These are phyloP conservation scores for Curvularia lunata DNA, from an alignment of 2,329 filamentous ascomycete genomes.

Conservation along the genomic window DNA sequence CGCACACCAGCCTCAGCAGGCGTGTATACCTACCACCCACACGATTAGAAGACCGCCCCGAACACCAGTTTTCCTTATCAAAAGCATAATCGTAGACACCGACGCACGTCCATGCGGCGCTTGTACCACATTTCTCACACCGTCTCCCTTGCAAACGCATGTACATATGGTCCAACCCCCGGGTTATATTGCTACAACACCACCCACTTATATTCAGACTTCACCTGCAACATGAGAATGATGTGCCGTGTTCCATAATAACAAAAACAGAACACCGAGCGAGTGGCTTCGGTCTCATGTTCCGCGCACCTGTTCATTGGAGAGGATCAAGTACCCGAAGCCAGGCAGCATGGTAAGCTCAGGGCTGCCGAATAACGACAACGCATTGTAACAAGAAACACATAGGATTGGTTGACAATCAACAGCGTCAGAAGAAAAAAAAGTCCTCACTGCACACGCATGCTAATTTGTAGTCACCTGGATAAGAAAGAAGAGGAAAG, in stretches of 20 bases:
- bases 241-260: not conserved
- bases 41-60: not conserved
- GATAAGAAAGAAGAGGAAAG: not conserved
- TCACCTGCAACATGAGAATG: not conserved
- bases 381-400: not conserved
- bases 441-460: not conserved
- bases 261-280: not conserved
- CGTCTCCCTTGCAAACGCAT: not conserved
- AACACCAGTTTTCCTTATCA: not conserved
- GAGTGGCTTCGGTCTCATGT: not conserved
- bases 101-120: not conserved
- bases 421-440: not conserved
- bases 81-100: not conserved
- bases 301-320: not conserved
- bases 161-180: not conserved
- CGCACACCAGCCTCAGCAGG: not conserved
- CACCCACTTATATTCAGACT: not conserved
- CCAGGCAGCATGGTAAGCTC: not conserved
- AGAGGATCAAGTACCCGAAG: not conserved
- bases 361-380: not conserved
- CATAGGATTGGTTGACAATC: not conserved
- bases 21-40: not conserved
- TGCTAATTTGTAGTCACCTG: not conserved
- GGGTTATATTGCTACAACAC: not conserved
- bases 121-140: not conserved